phyloP scores from a whole-genome alignment of 2,329 filamentous ascomycete genomes.

The Emericellopsis atlantica region DNA sequence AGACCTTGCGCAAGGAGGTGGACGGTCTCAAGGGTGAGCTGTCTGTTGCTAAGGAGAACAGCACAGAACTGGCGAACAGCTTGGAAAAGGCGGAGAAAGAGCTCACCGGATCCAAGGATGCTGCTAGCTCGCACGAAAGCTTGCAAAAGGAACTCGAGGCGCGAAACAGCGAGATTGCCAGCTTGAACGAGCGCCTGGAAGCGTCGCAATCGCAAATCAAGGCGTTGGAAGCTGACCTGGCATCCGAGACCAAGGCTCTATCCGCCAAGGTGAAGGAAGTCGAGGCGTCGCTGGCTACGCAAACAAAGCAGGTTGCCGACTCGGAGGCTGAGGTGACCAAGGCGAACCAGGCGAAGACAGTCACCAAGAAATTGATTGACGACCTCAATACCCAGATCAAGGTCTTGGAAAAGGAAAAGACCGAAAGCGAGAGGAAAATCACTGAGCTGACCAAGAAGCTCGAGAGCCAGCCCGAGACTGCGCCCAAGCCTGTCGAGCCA shows the following conservation, averaged over 20 bases:
- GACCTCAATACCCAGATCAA: slow-evolving; percentile 23
- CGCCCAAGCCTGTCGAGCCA: slow-evolving; percentile 7
- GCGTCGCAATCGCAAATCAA: slow-evolving; percentile 29
- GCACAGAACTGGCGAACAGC: slow-evolving; percentile 50
- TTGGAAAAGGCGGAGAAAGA: slow-evolving; percentile 57
- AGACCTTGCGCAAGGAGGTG: slow-evolving; percentile 57
- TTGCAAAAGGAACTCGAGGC: slow-evolving; percentile 37
- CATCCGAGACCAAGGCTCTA: slow-evolving; percentile 16
- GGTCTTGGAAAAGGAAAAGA: slow-evolving; percentile 17
- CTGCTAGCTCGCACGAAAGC: slow-evolving; percentile 24
- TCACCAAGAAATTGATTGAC: slow-evolving; percentile 28
- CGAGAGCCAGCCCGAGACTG: slow-evolving; percentile 12
- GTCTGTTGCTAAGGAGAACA: slow-evolving; percentile 57
- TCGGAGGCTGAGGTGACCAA: slow-evolving; percentile 28
- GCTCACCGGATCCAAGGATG: slow-evolving; percentile 34
- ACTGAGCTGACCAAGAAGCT: slow-evolving; percentile 31
- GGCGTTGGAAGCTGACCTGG: slow-evolving; percentile 24
- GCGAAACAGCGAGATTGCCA: slow-evolving; percentile 32
- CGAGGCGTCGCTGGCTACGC: slow-evolving; percentile 19
- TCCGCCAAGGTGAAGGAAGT: slow-evolving; percentile 21
- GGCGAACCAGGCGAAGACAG: slow-evolving; percentile 21
- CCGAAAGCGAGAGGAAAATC: slow-evolving; percentile 17
- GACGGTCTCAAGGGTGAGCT: slow-evolving; percentile 58
- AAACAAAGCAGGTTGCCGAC: slow-evolving; percentile 19
- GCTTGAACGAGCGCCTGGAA: slow-evolving; percentile 34